Base-by-base conservation (phyloP, 106 monocot species). In the Posidonia australis region DNA sequence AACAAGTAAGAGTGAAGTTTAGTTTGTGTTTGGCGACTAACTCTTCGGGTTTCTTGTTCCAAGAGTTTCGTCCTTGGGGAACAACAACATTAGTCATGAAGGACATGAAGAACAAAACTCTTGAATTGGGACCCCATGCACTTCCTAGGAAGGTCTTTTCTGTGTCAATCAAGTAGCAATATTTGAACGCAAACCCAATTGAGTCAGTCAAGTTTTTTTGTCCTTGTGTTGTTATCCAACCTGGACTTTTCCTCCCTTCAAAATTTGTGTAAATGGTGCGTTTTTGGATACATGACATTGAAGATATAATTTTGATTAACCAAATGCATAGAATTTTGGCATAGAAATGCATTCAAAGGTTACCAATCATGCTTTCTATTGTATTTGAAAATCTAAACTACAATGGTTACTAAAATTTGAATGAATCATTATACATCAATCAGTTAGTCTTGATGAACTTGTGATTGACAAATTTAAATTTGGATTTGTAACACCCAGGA, bases 151-250 rank as follows among this genome's bases (percentile, higher is more conserved):
- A 65, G 0, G 73, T 20, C 41, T 14, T 16, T 1, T 22, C 44
- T 0, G 1, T 13, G 1, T 66, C 66, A 12, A 0, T 11, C 5
- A 74, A 2, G 58, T 0, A 48, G 60, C 81, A 73, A 16, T 26
- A n/a, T 45, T 77, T 81, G 68, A 81, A 81, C 46, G 77, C 69
- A 51, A 66, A 81, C 44, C 77, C 81, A 13, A 42, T 43, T 11
- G 52, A 2, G 5, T 73, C 60, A 16, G 0, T 30, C 1, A 11
- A 16, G 2, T 12, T 18, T 5, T 3, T 10, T 18, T 64, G 54
- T 19, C 64, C 64, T 29, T 72, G 72, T 9, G 72, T 64, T 10
- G 72, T 72, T 46, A 72, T 60, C 45, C 46, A 70, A 29, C 70
- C 70, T 11, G 67, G 21, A 10, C 19, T 44, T 20, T 9, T 44